Percentiles rank a stretch among this genome's conserved stretches.
Evolutionary conservation across 805 yeast species (phyloP).

Genomic region (Wickerhamomyces bovis): DNA sequence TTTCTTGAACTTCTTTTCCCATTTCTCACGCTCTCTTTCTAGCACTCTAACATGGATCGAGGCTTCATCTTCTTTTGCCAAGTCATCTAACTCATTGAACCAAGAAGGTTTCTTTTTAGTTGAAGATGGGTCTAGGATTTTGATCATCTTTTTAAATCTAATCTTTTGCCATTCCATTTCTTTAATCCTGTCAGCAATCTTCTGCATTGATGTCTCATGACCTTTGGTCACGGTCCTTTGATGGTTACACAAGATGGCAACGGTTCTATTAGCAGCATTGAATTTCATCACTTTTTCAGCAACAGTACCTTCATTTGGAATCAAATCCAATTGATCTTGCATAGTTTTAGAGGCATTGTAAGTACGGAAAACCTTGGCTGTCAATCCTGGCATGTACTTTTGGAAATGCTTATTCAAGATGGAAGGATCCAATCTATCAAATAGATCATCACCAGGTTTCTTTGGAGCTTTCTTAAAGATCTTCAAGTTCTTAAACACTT

Average conservation of each 20-base stretch:
- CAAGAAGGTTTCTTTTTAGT: slow-evolving; percentile 47
- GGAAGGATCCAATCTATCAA: slow-evolving; percentile 84
- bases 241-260: slow-evolving; percentile 94
- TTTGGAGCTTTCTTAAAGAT: slow-evolving; percentile 88
- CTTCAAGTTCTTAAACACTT: slow-evolving; percentile 82
- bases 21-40: slow-evolving; percentile 61
- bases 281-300: slow-evolving; percentile 82
- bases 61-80: slow-evolving; percentile 58
- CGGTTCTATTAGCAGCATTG: slow-evolving; percentile 93
- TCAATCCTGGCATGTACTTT: slow-evolving; percentile 84
- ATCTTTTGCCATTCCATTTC: slow-evolving; percentile 84
- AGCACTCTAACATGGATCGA: slow-evolving; percentile 53
- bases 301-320: slow-evolving; percentile 80
- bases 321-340: slow-evolving; percentile 88
- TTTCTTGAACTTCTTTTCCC: slow-evolving; percentile 56
- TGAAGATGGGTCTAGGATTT: slow-evolving; percentile 51
- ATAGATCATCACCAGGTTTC: slow-evolving; percentile 85
- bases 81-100: slow-evolving; percentile 62
- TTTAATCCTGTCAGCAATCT: slow-evolving; percentile 67
- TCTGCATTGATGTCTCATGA: slow-evolving; percentile 76
- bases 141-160: slow-evolving; percentile 63
- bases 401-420: slow-evolving; percentile 82
- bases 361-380: slow-evolving; percentile 97
- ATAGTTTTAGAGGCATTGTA: slow-evolving; percentile 93
- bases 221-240: slow-evolving; percentile 86